Base-by-base conservation (phyloP, 2,329 filamentous ascomycete species). In the Penicillium sp. region DNA sequence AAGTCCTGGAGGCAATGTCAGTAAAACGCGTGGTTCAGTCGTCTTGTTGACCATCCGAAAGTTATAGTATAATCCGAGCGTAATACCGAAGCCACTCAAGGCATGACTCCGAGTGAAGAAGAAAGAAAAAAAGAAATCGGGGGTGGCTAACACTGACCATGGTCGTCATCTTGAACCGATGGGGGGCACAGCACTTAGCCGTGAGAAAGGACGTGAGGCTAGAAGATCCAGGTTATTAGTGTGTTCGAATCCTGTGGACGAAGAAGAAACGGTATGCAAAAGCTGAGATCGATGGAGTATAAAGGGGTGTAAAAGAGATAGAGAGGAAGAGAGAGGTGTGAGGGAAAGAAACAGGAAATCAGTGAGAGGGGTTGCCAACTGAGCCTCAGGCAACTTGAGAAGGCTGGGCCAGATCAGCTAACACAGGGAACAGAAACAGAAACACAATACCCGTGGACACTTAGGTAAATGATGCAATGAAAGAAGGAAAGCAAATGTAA, bases 1-100 rank as follows among this genome's bases (percentile, higher is more conserved):
- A 99, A 88, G 86, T 99, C 94, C 93, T 97, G 71, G n/a, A 31
- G n/a, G 51, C 29, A 38, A 52, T 57, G 65, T 70, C 47, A 70
- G 65, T 41, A 59, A 43, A 47, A 49, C 17, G 17, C 23, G 5
- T 19, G 25, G 4, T 39, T 21, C 12, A 8, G 4, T 10, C 3
- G 19, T 23, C 17, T 15, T 21, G 17, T 21, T 33, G 25, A 13
- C 15, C 6, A 38, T 27, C 12, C 19, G n/a, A 38, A 12, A 7
- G 4, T 21, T 10, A 33, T 17, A 10, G 17, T 41, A 29, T 39
- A 17, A 10, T 48, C 29, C 9, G n/a, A 50, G 33, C 12, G 10
- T 33, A 17, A 12, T 13, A 7, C 3, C 19, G 8, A 23, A 38
- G 13, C 12, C 8, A 10, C 9, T 17, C 5, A 4, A n/a, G 6